phyloP scores from a whole-genome alignment of 352 stramenopile genomes.

The Phytophthora crassamura region DNA sequence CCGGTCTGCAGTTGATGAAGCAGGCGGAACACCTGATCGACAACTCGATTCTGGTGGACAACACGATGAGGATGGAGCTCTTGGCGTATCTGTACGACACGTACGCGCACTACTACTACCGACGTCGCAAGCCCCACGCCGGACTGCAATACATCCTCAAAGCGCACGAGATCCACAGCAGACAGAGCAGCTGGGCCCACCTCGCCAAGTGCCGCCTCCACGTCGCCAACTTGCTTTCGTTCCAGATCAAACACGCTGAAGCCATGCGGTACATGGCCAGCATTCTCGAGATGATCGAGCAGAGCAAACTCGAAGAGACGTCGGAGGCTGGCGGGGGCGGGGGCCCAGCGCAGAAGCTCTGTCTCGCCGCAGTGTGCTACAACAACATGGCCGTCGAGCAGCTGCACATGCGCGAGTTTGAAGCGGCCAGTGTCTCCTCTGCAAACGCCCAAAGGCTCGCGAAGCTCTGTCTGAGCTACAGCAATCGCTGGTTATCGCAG shows the following conservation, averaged over 20 bases:
- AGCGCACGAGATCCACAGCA: conserved; percentile 84
- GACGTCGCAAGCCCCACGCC: conserved; percentile 79
- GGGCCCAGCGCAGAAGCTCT: conserved; percentile 90
- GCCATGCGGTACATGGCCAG: conserved; percentile 79
- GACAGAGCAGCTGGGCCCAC: conserved; percentile 79
- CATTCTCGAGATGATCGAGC: conserved; percentile 91
- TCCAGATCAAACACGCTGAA: conserved; percentile 80
- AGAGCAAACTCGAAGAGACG: conserved; percentile 82
- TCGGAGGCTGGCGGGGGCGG: conserved; percentile 30
- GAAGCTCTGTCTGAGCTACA: conserved; percentile 91
- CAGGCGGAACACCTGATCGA: conserved; percentile 79
- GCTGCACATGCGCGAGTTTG: conserved; percentile 83
- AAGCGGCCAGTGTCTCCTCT: conserved; percentile 72
- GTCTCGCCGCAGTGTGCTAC: conserved; percentile 90
- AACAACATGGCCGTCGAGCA: conserved; percentile 95
- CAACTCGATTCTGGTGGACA: conserved; percentile 71
- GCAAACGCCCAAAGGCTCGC: conserved; percentile 91
- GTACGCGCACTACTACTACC: conserved; percentile 93
- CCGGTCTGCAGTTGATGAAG: conserved; percentile 86
- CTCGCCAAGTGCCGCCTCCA: conserved; percentile 92
- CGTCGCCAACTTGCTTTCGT: conserved; percentile 75
- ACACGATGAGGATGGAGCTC: conserved; percentile 64
- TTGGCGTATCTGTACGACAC: conserved; percentile 87
- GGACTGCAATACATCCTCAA: conserved; percentile 87
- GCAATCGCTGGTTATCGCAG: conserved; percentile 89